Evolutionary conservation across 73 alveolate genomes (phyloP).

Genomic region (Blepharisma stoltei): DNA sequence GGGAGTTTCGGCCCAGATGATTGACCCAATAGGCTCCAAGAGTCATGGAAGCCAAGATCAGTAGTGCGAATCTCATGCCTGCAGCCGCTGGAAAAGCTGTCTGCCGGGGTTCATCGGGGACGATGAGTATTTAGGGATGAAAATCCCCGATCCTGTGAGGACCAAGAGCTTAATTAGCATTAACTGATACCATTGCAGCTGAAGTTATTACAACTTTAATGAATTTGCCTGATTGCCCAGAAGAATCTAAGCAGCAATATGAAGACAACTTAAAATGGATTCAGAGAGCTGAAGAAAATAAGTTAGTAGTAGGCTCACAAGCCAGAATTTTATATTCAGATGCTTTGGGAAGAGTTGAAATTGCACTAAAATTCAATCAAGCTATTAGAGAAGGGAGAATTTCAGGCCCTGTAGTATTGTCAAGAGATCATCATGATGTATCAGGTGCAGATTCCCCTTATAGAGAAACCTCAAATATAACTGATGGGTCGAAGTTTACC

Average conservation of each 20-base stretch:
- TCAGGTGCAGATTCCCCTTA: slow-evolving; percentile 64
- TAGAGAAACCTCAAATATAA: slow-evolving; percentile 61
- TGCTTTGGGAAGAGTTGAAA: slow-evolving; percentile 54
- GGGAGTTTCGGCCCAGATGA: too few species aligned
- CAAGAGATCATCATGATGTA: slow-evolving; percentile 72
- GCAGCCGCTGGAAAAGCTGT: too few species aligned
- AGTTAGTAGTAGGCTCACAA: slow-evolving; percentile 56
- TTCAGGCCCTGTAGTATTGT: slow-evolving; percentile 48
- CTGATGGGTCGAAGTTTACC: slow-evolving; percentile 63
- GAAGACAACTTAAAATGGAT: slow-evolving; percentile 51
- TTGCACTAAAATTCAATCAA: slow-evolving; percentile 52
- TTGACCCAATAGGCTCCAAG: too few species aligned
- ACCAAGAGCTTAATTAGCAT: too few species aligned
- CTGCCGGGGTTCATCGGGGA: too few species aligned
- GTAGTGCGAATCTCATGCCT: too few species aligned
- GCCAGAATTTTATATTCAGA: slow-evolving; percentile 66
- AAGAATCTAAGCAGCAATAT: slow-evolving; percentile 36
- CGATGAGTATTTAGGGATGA: too few species aligned
- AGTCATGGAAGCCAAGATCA: too few species aligned
- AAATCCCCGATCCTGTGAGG: too few species aligned
- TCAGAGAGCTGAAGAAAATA: slow-evolving; percentile 52
- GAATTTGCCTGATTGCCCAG: slow-evolving; percentile 30
- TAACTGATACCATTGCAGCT: slow-evolving; percentile 58
- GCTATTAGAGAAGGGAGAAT: slow-evolving; percentile 52
- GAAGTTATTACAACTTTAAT: slow-evolving; percentile 38